Conservation (phyloP, 2,329 filamentous ascomycete genomes). For the Arthroderma sp. region DNA sequence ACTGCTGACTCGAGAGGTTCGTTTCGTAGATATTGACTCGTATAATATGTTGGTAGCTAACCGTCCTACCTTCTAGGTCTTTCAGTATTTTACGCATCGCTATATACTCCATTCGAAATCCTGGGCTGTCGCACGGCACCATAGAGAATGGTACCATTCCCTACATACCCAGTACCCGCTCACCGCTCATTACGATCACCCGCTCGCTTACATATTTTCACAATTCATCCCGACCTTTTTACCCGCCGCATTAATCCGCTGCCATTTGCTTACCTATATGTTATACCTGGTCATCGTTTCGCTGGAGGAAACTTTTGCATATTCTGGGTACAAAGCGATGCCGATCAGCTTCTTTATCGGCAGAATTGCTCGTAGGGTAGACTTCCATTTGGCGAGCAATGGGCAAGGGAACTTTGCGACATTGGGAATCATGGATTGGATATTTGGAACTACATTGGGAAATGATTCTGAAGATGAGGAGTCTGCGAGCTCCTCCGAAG, state of each 20-base stretch:
- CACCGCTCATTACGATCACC: constrained; percentile 49
- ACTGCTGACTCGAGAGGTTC: constrained; percentile 45
- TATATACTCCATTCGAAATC: constrained; percentile 51
- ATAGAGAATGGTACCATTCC: constrained; percentile 45
- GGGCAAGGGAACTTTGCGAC: constrained; percentile 35
- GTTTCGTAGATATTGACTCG: constrained; percentile 6
- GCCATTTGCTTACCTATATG: constrained; percentile 49
- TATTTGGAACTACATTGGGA: constrained; percentile 28
- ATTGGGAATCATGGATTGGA: constrained; percentile 34
- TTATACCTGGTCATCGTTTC: constrained; percentile 41
- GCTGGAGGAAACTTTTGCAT: constrained; percentile 48
- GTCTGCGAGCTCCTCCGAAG: constrained; percentile 19
- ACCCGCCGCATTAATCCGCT: constrained; percentile 43
- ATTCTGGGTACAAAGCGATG: constrained; percentile 46
- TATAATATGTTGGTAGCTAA: constrained; percentile 7
- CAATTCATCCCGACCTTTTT: constrained; percentile 45
- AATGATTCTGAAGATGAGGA: constrained; percentile 39
- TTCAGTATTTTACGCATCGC: constrained; percentile 65
- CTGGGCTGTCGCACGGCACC: constrained; percentile 40
- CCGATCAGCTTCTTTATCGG: constrained; percentile 45
- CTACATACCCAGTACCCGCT: constrained; percentile 42
- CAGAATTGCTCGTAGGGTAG: constrained; percentile 45
- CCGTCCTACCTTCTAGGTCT: constrained; percentile 27
- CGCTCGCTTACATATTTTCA: constrained; percentile 39
- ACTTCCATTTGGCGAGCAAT: constrained; percentile 39